Base-by-base conservation (phyloP, 1,284 basidiomycete genomes). In the Flammula alnicola region DNA sequence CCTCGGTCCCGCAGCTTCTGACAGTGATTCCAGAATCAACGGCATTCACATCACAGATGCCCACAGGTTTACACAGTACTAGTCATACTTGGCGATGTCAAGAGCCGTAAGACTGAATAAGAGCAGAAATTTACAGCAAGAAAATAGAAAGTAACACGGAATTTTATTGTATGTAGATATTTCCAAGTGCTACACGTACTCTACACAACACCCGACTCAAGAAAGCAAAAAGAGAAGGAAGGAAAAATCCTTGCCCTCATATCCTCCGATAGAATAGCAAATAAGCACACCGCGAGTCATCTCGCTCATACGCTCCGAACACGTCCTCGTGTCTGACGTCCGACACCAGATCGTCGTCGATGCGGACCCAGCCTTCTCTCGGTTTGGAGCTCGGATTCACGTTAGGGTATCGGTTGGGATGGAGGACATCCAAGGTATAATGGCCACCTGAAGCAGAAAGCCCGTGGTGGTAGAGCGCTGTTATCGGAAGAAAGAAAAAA, bases 401-500 rank as follows among this genome's bases (percentile, higher is more conserved):
- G 57, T 63, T 67, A 39, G 76, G 69, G 61, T 82, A 83, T 10
- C 84, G 80, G 58, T 84, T 84, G 16, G 92, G 89, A 54, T 93
- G 88, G 6, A 95, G 74, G 1, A 97, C 91, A 56, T 95, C 90
- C 36, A 97, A 84, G 1, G 95, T 99, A 73, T 98, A 99, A 69
- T 98, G 95, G 0, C 96, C 96, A 5, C 95, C 95, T 0, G 86
- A 87, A 0, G 96, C 94, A 10, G 90, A 91, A 38, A 80, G 75
- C 2, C 96, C 96, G 63, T 99, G 95, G 69, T 99, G 96, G 69
- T 98, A 98, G 6, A 98, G 75, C 16, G 90, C 94, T 91, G 60
- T n/a, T 0, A 38, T 27, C 42, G 40, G 35, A 33, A 25, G 9
- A 31, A 25, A 49, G 27, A 36, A 23, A 40, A n/a, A n/a, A n/a